These are phyloP conservation scores for Juglanconis sp. DNA, from an alignment of 2,329 filamentous ascomycete species.

Conservation along the genomic window DNA sequence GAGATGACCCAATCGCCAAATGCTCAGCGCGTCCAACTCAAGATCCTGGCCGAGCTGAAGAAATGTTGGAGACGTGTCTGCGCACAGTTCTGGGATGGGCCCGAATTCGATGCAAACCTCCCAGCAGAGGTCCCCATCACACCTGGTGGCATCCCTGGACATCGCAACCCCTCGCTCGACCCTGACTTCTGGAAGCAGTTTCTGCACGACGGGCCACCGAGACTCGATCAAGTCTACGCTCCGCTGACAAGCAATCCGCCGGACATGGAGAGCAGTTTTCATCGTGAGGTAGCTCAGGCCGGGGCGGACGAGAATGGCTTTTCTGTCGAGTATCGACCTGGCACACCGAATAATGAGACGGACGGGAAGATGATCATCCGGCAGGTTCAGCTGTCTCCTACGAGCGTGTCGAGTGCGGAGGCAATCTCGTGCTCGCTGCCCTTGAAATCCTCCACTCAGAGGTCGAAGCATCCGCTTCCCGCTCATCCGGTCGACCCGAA, in stretches of 20 bases:
- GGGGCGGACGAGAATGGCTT: not conserved
- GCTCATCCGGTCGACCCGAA: constrained; percentile 57
- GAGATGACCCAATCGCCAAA: constrained; percentile 47
- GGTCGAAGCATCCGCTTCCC: constrained; percentile 40
- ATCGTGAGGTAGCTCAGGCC: constrained; percentile 43
- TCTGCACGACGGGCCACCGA: constrained; percentile 39
- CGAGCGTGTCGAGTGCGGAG: constrained; percentile 58
- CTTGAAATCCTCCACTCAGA: constrained; percentile 36
- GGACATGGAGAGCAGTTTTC: constrained; percentile 37
- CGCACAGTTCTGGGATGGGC: constrained; percentile 80
- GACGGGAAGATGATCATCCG: constrained; percentile 20
- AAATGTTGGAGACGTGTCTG: constrained; percentile 96
- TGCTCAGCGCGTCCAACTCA: constrained; percentile 58
- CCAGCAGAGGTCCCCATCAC: constrained; percentile 64
- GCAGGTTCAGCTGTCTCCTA: constrained; percentile 46
- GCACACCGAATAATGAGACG: constrained; percentile 42
- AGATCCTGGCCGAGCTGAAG: constrained; percentile 90
- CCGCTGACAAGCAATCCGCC: constrained; percentile 23
- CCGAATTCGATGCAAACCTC: constrained; percentile 60
- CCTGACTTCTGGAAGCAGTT: constrained; percentile 52
- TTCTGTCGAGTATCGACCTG: constrained; percentile 35
- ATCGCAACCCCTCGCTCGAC: constrained; percentile 53
- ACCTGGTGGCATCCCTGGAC: constrained; percentile 70
- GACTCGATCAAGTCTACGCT: constrained; percentile 39
- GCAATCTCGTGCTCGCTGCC: constrained; percentile 64